Base-by-base conservation (phyloP, 2,329 filamentous ascomycete species). In the Fusarium tupiense region DNA sequence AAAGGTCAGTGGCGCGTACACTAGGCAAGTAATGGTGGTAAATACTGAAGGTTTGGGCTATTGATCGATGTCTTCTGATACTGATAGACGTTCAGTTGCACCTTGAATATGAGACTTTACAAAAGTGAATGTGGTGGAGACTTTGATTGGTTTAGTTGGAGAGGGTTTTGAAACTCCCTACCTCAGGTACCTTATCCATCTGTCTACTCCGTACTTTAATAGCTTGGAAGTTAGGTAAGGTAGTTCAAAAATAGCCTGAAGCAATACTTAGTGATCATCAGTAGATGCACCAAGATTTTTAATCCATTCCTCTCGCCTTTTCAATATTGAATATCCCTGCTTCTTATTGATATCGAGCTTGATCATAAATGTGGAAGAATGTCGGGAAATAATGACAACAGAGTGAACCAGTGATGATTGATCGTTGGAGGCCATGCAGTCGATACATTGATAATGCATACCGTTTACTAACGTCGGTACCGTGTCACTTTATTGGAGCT, bases 151-250 rank as follows among this genome's bases (percentile, higher is more conserved):
- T 24, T 61, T 58, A 38, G 26, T 20, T 57, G 47, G 62, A 69
- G 60, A 72, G 72, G 72, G 64, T 59, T 75, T 72, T 61, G 54
- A 74, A 72, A 74, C 72, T 69, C 72, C 61, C 67, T 68, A 35
- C 49, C 49, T 20, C 12, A 31, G 41, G 41, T 29, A 33, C 49
- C 29, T 52, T 24, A 49, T 52, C 24, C 38, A 33, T 57, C 37
- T 47, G 61, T 44, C 26, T 49, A 29, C 61, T 47, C 43, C n/a
- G 24, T 26, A 35, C 33, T 16, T 35, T 35, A 35, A 16, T 35
- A 61, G 31, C 50, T 47, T 63, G 49, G 19, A 33, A 54, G 56
- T 49, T 63, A 38, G 38, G 49, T 19, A 41, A 54, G 56, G 41
- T 63, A 38, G 38, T 57, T 16, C 22, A 22, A 26, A 56, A 46